Base-by-base conservation (phyloP, 306 rosid genomes). In the Acacia confusa region DNA sequence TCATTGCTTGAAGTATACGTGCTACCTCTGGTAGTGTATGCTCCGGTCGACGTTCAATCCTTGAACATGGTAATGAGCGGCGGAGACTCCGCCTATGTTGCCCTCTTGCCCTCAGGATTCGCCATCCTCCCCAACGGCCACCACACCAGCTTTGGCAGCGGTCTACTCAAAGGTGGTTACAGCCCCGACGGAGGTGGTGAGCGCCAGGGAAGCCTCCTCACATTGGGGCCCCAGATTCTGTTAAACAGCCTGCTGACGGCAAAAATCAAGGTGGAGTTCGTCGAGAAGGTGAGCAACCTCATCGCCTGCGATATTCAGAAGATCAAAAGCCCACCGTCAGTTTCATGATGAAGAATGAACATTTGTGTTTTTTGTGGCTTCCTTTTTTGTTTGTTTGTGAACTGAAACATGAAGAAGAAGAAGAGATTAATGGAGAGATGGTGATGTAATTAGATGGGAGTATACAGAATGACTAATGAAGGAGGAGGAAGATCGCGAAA, bases 211-310 rank as follows among this genome's bases (percentile, higher is more conserved):
- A 85, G 95, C 34, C 61, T 93, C 7, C 86, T 95, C 4, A 92
- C 99, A 2, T 85, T 92, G 13, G 94, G 94, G 58, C 67, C 90
- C 45, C 97, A 95, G 57, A 95, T 95, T 45, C 25, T 88, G 80
- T 86, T 83, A 52, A 89, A 78, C 50, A 80, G 70, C 67, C 83
- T 73, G 64, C 90, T 86, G 3, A 34, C 90, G 0, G 83, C 92
- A 3, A 92, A 87, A 69, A 83, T 95, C 58, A 86, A 91, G 0
- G 76, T 81, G 70, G 93, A 93, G 74, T 91, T 96, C 0, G 91
- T 93, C 11, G 88, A 88, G 45, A 90, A 92, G 0, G 86, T 95
- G 3, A 83, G 79, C 82, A 70, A 74, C 40, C 95, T 89, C 69
- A 84, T 95, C 72, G 38, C 91, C 17, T 73, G 88, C 87, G 92